Base-by-base conservation (phyloP, 2,329 filamentous ascomycete species). In the Pezizomycotina sp. region DNA sequence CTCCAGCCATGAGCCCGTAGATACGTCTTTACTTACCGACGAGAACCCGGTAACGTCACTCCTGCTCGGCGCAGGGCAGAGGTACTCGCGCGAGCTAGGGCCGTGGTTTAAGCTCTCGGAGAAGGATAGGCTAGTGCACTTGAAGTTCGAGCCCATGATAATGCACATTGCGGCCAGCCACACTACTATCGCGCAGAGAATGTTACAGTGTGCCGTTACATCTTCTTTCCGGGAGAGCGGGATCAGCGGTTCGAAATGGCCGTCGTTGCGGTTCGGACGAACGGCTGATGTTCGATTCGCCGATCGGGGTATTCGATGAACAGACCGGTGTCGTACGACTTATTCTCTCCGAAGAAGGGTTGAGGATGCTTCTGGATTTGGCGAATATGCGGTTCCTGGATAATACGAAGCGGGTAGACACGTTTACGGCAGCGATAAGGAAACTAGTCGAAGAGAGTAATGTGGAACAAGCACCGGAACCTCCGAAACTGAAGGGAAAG, bases 91-190 rank as follows among this genome's bases (percentile, higher is more conserved):
- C 24, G 41, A 25, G 27, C 27, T 27, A 12, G 22, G 20, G 28
- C 13, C 18, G 27, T 19, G 20, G 13, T 30, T 40, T 28, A 52
- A 9, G 49, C 50, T 36, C 41, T 55, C 45, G 36, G 51, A 48
- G 33, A 54, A 54, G 37, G 56, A 59, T 50, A 62, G 68, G 52
- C 58, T 69, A 56, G 65, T 92, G 32, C 81, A 86, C 57, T 79
- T 92, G 60, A 89, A 92, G 57, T 93, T 91, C 53, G 84, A 93
- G 56, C 82, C 84, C 4, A 83, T 93, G 82, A 84, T 92, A 66
- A 54, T 95, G 1, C 86, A 95, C 49, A 65, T 95, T 27, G 67
- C 92, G 50, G 74, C 81, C 4, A 71, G 82, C 10, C 86, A 80
- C 0, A 63, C 74, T 0, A 58, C 68, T 8, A 71, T 86, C 50